Percentiles rank a stretch among this genome's conserved stretches.
Conservation (phyloP, 495 filamentous ascomycete genomes). For the Podospora anserina region DNA sequence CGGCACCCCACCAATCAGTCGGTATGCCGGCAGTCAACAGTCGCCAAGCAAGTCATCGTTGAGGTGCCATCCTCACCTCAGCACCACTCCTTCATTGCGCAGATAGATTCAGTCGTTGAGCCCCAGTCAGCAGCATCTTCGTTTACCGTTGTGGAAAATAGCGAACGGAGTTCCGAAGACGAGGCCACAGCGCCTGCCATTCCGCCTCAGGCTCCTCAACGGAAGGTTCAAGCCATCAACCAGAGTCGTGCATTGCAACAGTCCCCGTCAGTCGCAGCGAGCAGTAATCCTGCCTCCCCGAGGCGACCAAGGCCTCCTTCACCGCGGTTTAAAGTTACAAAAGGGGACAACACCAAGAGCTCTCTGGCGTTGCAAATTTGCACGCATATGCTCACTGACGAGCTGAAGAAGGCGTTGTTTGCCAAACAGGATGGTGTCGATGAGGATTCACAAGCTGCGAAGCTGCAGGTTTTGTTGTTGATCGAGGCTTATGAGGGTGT, state of each 20-base stretch:
- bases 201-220: neutral
- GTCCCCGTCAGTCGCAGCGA: neutral
- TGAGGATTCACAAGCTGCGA: neutral
- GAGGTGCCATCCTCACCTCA: neutral
- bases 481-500: conserved; percentile 29
- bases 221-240: neutral
- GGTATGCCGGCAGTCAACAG: neutral
- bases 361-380: conserved; percentile 23
- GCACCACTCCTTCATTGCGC: neutral
- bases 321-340: neutral
- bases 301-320: neutral
- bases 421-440: neutral
- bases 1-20: neutral
- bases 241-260: neutral
- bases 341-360: neutral
- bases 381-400: conserved; percentile 20
- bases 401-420: conserved; percentile 19
- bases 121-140: neutral
- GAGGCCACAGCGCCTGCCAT: neutral
- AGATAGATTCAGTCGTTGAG: neutral
- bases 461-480: conserved; percentile 24
- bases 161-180: neutral
- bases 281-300: neutral
- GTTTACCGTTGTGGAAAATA: neutral
- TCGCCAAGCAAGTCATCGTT: neutral